Percentiles rank a stretch among this genome's conserved stretches.
Conservation (phyloP, 2,329 filamentous ascomycete genomes). For the Bipolaris zeicola region DNA sequence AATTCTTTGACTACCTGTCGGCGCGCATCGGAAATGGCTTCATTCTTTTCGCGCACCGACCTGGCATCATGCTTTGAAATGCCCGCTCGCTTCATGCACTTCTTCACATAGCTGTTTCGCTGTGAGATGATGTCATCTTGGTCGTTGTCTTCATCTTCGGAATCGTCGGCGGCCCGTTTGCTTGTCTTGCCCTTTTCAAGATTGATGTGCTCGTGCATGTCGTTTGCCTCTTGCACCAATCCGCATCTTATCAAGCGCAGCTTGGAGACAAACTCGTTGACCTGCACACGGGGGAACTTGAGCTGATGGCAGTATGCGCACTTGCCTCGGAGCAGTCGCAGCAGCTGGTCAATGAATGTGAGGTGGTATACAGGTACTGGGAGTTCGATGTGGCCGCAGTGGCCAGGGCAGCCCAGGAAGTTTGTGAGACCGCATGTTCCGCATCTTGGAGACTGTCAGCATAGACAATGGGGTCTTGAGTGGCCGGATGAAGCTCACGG, state of each 20-base stretch:
- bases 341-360: conserved; percentile 92
- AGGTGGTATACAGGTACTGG: conserved; percentile 94
- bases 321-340: conserved; percentile 82
- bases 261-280: conserved; percentile 83
- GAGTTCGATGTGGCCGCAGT: conserved; percentile 93
- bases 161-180: conserved; percentile 56
- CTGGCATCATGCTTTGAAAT: conserved; percentile 52
- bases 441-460: conserved; percentile 64
- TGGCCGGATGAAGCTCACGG: conserved; percentile 61
- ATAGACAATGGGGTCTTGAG: not conserved
- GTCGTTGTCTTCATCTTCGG: conserved; percentile 69
- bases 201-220: conserved; percentile 54
- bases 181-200: conserved; percentile 46
- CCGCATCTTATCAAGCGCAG: conserved; percentile 85
- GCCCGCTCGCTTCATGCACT: conserved; percentile 67
- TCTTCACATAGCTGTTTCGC: conserved; percentile 72
- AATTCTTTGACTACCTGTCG: conserved; percentile 81
- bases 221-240: conserved; percentile 70
- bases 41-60: conserved; percentile 71
- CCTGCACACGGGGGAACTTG: conserved; percentile 74
- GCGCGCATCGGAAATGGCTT: conserved; percentile 78
- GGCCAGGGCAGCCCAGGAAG: conserved; percentile 78
- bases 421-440: conserved; percentile 87
- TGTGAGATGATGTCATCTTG: conserved; percentile 62
- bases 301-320: conserved; percentile 91